Evolutionary conservation across 2,329 filamentous ascomycete species (phyloP).

Genomic region (Colletotrichum sp.): DNA sequence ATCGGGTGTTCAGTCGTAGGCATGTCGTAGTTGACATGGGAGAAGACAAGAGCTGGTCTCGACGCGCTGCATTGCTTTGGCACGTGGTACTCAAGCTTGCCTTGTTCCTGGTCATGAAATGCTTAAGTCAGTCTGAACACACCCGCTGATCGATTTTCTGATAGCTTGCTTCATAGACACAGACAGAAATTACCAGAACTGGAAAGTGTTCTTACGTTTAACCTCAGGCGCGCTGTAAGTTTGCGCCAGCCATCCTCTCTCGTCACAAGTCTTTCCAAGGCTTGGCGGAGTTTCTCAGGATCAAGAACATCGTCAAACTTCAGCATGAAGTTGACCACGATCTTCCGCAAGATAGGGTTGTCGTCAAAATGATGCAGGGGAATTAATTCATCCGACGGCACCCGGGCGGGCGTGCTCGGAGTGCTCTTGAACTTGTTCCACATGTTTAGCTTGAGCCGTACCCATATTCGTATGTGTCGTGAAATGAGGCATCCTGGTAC

Average conservation of each 20-base stretch:
- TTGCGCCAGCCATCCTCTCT: background rate
- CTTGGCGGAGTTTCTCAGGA: background rate
- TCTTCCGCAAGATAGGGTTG: background rate
- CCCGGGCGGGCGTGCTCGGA: background rate
- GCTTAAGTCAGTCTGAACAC: background rate
- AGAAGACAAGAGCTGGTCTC: background rate
- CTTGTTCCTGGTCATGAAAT: background rate
- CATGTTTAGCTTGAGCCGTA: background rate
- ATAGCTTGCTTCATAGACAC: background rate
- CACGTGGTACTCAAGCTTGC: background rate
- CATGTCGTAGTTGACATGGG: background rate
- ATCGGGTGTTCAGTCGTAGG: background rate
- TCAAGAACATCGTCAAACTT: background rate
- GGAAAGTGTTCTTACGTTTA: background rate
- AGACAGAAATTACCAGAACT: background rate
- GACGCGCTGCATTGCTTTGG: background rate
- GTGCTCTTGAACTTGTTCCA: background rate
- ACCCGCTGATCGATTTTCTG: background rate
- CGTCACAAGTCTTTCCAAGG: background rate
- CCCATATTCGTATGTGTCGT: background rate
- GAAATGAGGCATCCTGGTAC: background rate
- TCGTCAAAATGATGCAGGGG: background rate
- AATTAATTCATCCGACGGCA: background rate
- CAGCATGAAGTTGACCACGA: background rate
- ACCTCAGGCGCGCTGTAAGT: background rate